Evolutionary conservation across 1,139 yeast species (phyloP), one percentile per base, ranked within the genome.

Genomic region (Yamadazyma mexicana): DNA sequence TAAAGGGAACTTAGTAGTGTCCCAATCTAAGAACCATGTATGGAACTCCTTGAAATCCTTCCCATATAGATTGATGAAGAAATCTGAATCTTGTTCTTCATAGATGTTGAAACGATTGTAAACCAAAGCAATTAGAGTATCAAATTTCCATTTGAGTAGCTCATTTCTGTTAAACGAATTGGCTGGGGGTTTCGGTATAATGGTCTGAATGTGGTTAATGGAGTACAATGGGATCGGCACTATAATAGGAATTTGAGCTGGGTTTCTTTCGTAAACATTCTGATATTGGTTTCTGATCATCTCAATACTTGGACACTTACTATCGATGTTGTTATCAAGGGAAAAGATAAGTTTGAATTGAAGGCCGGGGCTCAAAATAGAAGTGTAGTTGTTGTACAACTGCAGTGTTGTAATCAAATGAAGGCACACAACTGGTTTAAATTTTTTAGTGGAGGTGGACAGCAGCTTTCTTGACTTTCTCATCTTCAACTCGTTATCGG

Each of bases 251-350:
- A 63, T 56, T 20, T 59, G 52, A n/a, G 44, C 29, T 5, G 47
- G 44, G 15, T 39, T 33, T 12, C 17, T 28, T 7, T 44, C 46
- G 31, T 40, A 44, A 16, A 45, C 43, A 30, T 35, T 39, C 27
- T 44, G 44, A 17, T 35, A 27, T 15, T 40, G 43, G 30, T 49
- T 57, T 35, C 70, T 49, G 15, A 70, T 54, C 35, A 70, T 52
- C 34, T 69, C 73, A 9, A 71, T 52, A 37, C 71, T 65, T 5
- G 75, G 73, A 37, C 68, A 61, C 15, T 62, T 50, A 16, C 67
- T 67, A 45, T 78, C 77, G 31, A 83, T 47, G 20, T 66, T 54
- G 1, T 74, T 64, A 56, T 83, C 89, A 51, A 83, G 76, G n/a
- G 87, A 76, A 28, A 83, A 62, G 15, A 83, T 73, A 39, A 77